Conservation (phyloP, 139 green algal genomes). For the Asterochloris sp. region DNA sequence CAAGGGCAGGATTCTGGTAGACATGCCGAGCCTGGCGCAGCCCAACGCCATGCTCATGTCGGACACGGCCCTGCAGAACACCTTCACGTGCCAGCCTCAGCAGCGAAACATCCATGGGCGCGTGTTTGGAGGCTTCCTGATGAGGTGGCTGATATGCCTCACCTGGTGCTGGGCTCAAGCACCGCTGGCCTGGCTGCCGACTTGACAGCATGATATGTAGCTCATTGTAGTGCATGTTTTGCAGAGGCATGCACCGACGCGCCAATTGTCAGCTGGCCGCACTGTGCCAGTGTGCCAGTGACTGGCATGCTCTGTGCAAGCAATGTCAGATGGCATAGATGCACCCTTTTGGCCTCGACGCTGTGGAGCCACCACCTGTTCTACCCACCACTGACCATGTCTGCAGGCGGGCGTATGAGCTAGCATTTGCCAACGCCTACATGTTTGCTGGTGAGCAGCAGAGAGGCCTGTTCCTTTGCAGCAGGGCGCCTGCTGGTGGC, state of each 20-base stretch:
- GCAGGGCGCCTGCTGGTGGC: neutral
- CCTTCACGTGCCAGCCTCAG: slow-evolving; percentile 80
- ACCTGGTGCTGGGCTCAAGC: too few relatives aligned
- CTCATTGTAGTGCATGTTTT: too few relatives aligned
- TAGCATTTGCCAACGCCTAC: slow-evolving; percentile 80
- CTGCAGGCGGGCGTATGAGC: slow-evolving; percentile 72
- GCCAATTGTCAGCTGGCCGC: too few relatives aligned
- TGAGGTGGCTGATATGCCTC: slow-evolving; percentile 42
- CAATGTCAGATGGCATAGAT: too few relatives aligned
- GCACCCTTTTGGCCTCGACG: too few relatives aligned
- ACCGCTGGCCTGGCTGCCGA: too few relatives aligned
- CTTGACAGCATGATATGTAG: too few relatives aligned
- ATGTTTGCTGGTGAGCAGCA: slow-evolving; percentile 56
- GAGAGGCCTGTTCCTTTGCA: neutral
- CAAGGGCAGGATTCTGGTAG: slow-evolving; percentile 21
- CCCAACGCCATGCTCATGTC: slow-evolving; percentile 42
- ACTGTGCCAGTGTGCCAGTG: too few relatives aligned
- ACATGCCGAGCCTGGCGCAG: slow-evolving; percentile 54
- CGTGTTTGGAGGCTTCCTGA: slow-evolving; percentile 87
- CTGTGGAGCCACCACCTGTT: too few relatives aligned
- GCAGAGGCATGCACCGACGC: too few relatives aligned
- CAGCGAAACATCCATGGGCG: slow-evolving; percentile 71
- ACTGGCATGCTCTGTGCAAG: too few relatives aligned
- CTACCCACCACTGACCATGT: too few relatives aligned
- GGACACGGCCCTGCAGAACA: slow-evolving; percentile 59